Base-by-base conservation (phyloP, 352 stramenopile species). In the Aphanomyces astaci region DNA sequence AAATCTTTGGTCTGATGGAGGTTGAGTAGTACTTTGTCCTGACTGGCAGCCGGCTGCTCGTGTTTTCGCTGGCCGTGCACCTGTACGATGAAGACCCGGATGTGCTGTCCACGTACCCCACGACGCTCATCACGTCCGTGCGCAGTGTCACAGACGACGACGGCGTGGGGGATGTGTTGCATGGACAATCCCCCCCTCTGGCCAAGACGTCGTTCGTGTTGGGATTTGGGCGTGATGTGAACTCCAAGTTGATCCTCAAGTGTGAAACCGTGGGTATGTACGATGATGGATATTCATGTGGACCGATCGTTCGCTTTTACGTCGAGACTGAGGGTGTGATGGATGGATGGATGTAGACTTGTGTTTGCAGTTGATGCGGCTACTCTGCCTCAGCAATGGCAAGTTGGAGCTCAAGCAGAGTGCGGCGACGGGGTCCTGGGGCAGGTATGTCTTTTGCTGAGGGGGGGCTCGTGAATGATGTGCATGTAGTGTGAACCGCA, bases 391-490 rank as follows among this genome's bases (percentile, higher is more conserved):
- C 19, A 90, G 77, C 70, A 93, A 95, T 68, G 81, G 83, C 68
- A 95, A 93, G 72, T 72, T 95, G 7, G 86, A 93, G 57, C 82
- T 95, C 59, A 93, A 93, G 74, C 92, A 92, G 73, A 95, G 93
- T 54, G 86, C 86, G 2, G 84, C 86, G 3, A 95, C 84, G 0
- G 86, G 86, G 1, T 78, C 82, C 52, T 95, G 84, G 84, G 86
- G 86, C 28, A 68, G 62, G 62, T 68, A 32, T 36, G 28, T 36
- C 56, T n/a, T 57, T 39, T 56, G 39, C 17, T 10, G 7, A 46
- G 17, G 27, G 59, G 54, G 46, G 27, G 11, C 19, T 63, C 15
- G 48, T 28, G 28, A n/a, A 15, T 49, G 15, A 55, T 28, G 28
- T 30, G 28, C 51, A 1, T 59, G 51, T n/a, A 11, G 84, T 65